Evolutionary conservation across 2,329 filamentous ascomycete genomes (phyloP), one percentile per base, ranked within the genome.

Genomic region (Trichophyton rubrum): DNA sequence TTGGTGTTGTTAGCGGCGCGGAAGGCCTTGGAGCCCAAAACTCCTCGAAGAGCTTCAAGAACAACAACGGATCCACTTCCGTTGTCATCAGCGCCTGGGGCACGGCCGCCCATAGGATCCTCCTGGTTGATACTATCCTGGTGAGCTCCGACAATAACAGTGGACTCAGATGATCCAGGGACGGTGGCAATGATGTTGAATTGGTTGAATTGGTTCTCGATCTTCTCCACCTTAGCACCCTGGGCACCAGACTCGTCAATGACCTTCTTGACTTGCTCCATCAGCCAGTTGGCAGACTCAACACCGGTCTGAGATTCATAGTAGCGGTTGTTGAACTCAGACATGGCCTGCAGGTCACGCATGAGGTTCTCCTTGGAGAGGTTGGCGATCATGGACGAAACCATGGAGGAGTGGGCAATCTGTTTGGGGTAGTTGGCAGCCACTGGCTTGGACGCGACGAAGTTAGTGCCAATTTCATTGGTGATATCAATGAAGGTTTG

Each of bases 1-100:
- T 96, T 96, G 61, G 83, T 75, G 40, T 43, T 43, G 40, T 43
- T 43, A 3, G 85, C 86, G 65, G 89, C 76, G 38, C 85, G 74
- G 62, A 96, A 80, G 58, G 85, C 81, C 63, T 86, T 75, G 15
- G 86, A 86, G 66, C 82, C 81, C 61, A 96, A 80, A 9, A 97
- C 80, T 47, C 89, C 86, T 40, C 90, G 85, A 70, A 99, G 83
- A 1, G 91, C 89, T 75, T 99, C 93, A 58, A 97, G 83, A 67
- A 96, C 97, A 11, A 92, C 97, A 22, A 97, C 90, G 1, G 90
- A 93, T 61, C 90, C 90, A 67, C 87, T 90, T 64, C 91, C 92
- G 70, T 96, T 92, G 67, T 97, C 92, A 67, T 97, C 93, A 17
- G 92, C 91, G 47, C 92, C 92, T 0, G 92, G 92, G 0, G 92